Percentiles rank a stretch among this genome's conserved stretches.
Conservation (phyloP, 2,329 filamentous ascomycete genomes). For the Aureobasidium namibiae region DNA sequence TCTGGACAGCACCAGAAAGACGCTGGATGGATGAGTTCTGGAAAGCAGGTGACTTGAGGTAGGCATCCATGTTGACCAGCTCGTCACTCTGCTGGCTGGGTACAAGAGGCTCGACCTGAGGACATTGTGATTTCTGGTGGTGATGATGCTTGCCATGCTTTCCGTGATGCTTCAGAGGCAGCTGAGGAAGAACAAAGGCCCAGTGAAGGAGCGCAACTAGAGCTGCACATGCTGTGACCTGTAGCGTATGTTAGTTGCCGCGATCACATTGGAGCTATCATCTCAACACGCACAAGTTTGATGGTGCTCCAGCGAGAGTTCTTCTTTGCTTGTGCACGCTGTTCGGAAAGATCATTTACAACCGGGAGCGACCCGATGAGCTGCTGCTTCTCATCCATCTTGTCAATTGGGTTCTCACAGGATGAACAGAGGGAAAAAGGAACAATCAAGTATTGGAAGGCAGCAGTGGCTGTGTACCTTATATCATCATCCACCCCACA, state of each 20-base stretch:
- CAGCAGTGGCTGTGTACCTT: slow-evolving; percentile 8
- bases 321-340: slow-evolving; percentile 9
- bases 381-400: slow-evolving; percentile 19
- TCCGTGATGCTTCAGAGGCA: slow-evolving; percentile 3
- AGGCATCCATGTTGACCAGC: slow-evolving; percentile 24
- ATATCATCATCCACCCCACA: slow-evolving; percentile 10
- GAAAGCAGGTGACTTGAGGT: slow-evolving; percentile 24
- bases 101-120: slow-evolving; percentile 15
- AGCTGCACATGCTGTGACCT: not conserved
- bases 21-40: slow-evolving; percentile 32
- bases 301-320: not conserved
- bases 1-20: slow-evolving; percentile 47
- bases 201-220: not conserved
- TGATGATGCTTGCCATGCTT: slow-evolving; percentile 12
- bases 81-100: slow-evolving; percentile 15
- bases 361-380: not conserved
- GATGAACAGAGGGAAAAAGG: not conserved
- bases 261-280: not conserved
- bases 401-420: not conserved
- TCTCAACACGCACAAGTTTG: not conserved
- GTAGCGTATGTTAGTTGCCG: not conserved
- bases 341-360: not conserved
- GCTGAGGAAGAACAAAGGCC: not conserved
- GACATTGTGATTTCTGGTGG: slow-evolving; percentile 10
- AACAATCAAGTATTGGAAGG: not conserved